These are phyloP conservation scores for Trichoderma asperelloides DNA, from an alignment of 495 filamentous ascomycete genomes.

Conservation along the genomic window DNA sequence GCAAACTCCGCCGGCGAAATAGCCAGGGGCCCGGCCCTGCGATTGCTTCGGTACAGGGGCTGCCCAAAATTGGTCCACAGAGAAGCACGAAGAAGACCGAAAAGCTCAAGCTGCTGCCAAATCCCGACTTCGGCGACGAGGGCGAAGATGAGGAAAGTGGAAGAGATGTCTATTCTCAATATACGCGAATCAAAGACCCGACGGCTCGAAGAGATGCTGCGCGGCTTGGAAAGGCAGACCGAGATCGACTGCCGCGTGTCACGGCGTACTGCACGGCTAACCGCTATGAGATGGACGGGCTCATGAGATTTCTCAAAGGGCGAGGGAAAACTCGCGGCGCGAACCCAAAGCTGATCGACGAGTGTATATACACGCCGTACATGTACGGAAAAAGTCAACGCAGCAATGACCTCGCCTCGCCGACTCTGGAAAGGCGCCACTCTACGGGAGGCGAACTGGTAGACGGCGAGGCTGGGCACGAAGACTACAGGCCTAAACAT, in stretches of 20 bases:
- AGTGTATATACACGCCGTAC: constrained; percentile 93
- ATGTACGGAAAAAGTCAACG: constrained; percentile 48
- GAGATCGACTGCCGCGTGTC: constrained; percentile 76
- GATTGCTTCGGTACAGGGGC: constrained; percentile 30
- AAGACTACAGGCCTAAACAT: neutral
- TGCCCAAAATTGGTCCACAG: constrained; percentile 85
- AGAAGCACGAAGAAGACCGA: constrained; percentile 90
- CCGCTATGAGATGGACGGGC: constrained; percentile 75
- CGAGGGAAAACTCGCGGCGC: constrained; percentile 63
- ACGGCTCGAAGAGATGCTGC: constrained; percentile 90
- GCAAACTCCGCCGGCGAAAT: constrained; percentile 75
- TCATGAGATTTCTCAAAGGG: constrained; percentile 84
- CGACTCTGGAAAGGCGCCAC: constrained; percentile 47
- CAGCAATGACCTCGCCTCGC: constrained; percentile 40
- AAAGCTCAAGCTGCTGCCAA: constrained; percentile 90
- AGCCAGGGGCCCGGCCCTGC: constrained; percentile 59
- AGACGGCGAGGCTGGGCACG: constrained; percentile 16
- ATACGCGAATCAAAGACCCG: constrained; percentile 89
- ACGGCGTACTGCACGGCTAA: constrained; percentile 95
- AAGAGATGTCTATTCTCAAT: constrained; percentile 90
- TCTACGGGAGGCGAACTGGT: constrained; percentile 25
- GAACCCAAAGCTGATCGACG: constrained; percentile 85
- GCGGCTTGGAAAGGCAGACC: constrained; percentile 83
- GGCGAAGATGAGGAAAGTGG: constrained; percentile 77
- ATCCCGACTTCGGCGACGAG: constrained; percentile 74